Base-by-base conservation (phyloP, 2,329 filamentous ascomycete species). In the Trichophyton rubrum region DNA sequence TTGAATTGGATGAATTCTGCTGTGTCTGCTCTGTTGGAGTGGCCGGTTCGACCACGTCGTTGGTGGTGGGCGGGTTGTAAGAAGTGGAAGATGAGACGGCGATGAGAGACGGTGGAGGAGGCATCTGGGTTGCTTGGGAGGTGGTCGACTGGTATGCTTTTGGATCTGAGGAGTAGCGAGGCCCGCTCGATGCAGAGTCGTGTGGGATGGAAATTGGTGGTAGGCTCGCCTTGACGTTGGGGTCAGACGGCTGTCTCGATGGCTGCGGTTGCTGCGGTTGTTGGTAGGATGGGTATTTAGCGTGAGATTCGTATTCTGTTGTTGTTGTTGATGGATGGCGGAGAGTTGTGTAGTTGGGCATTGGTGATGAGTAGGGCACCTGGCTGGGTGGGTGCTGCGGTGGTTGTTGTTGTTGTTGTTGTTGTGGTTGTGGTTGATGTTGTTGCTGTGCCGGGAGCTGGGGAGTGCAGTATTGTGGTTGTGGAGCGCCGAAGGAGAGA, bases 341-440 rank as follows among this genome's bases (percentile, higher is more conserved):
- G 11, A 67, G 62, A 58, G 74, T 70, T 7, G 70, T 65, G 61
- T 73, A 71, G n/a, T 62, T 64, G 3, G 68, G 64, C 41, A 71
- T 72, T 30, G 73, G 69, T n/a, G 72, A 73, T 61, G 73, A 71
- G 22, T 68, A 63, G 24, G 67, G 72, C 3, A 67, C 60, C 2
- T 70, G 66, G 20, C 77, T 78, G 1, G 76, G 73, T n/a, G 74
- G 75, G 15, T 55, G 45, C 13, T 49, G 75, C 73, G 33, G 78
- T 77, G 1, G 77, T 73, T n/a, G 75, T 73, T 9, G 75, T 72
- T n/a, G 73, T 13, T 35, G 49, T 27, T 33, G 49, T 27, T 30
- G 47, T 4, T 1, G 22, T 13, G 20, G 49, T 27, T 53, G 47
- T 3, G n/a, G 47, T n/a, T 53, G 47, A 7, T 33, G 24, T 27